Percentiles rank a stretch among this genome's conserved stretches.
Conservation (phyloP, 176 grass and related monocot species). For the Secale cereale region DNA sequence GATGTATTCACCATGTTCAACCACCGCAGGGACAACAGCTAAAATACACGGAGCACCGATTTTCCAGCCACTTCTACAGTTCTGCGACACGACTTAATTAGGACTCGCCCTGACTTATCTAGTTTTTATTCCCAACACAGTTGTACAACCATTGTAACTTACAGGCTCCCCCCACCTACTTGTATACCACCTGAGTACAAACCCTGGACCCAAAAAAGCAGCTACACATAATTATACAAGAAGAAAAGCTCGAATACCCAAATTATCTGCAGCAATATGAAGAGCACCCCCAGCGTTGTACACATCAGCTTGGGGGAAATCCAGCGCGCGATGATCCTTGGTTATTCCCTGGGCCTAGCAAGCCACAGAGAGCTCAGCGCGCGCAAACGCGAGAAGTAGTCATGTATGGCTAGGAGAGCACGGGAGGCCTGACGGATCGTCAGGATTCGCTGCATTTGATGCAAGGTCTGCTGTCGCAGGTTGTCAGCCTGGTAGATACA, state of each 20-base stretch:
- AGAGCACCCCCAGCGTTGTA: not conserved
- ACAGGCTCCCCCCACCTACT: slow-evolving; percentile 30
- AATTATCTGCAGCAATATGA: not conserved
- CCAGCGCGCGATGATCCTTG: not conserved
- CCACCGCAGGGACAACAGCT: not conserved
- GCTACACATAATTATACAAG: slow-evolving; percentile 29
- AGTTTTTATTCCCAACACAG: slow-evolving; percentile 33
- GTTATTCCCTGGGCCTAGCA: slow-evolving; percentile 54
- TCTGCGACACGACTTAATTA: not conserved
- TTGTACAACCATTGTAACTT: slow-evolving; percentile 33
- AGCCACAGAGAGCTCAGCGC: slow-evolving; percentile 73
- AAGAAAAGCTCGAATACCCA: not conserved
- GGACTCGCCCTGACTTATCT: not conserved
- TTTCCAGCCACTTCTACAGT: not conserved
- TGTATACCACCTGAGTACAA: slow-evolving; percentile 38
- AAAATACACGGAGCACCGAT: not conserved
- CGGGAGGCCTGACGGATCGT: slow-evolving; percentile 56
- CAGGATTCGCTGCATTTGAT: slow-evolving; percentile 65
- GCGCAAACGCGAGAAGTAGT: slow-evolving; percentile 63
- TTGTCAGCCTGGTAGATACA: slow-evolving; percentile 54
- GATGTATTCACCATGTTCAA: not conserved
- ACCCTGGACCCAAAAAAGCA: not conserved
- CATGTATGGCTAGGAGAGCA: slow-evolving; percentile 49
- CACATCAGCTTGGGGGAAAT: slow-evolving; percentile 6
- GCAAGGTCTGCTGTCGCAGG: slow-evolving; percentile 56